Conservation (phyloP, 1,284 basidiomycete genomes). For the Microbotryum lychnidis-dioicae region DNA sequence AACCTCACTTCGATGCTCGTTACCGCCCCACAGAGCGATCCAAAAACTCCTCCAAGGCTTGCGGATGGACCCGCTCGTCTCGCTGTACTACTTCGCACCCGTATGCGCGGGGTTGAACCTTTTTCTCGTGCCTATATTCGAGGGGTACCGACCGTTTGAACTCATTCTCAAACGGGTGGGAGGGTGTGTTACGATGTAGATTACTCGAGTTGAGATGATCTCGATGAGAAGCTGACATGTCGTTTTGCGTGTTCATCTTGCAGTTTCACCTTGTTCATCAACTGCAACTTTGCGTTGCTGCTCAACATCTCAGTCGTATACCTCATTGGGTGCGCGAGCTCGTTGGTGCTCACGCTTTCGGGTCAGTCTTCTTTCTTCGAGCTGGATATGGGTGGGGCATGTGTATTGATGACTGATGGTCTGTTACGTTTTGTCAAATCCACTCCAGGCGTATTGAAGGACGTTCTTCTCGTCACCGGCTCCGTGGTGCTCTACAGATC, state of each 20-base stretch:
- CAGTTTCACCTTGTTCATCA: slow-evolving; percentile 41
- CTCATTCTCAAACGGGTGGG: slow-evolving; percentile 41
- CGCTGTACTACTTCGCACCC: slow-evolving; percentile 27
- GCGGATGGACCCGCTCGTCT: slow-evolving; percentile 36
- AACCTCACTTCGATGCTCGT: neutral
- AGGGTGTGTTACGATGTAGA: slow-evolving; percentile 2
- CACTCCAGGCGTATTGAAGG: slow-evolving; percentile 37
- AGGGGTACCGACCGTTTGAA: slow-evolving; percentile 44
- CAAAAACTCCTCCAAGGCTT: slow-evolving; percentile 36
- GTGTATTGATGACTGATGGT: neutral
- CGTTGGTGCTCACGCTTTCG: slow-evolving; percentile 42
- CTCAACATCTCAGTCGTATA: slow-evolving; percentile 45
- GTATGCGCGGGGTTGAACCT: slow-evolving; percentile 44
- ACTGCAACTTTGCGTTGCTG: slow-evolving; percentile 45
- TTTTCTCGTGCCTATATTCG: slow-evolving; percentile 43
- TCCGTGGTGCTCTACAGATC: slow-evolving; percentile 44
- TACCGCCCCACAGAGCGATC: slow-evolving; percentile 22
- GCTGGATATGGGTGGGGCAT: too few species aligned
- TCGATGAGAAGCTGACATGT: too few species aligned
- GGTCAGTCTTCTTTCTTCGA: slow-evolving; percentile 26
- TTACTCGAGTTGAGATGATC: too few species aligned
- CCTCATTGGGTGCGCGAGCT: slow-evolving; percentile 42
- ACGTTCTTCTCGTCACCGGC: slow-evolving; percentile 45
- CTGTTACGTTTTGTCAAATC: slow-evolving; percentile 9
- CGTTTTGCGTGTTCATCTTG: too few species aligned